Conservation (phyloP, 2,329 filamentous ascomycete genomes). For the Colletotrichum cordylinicola region DNA sequence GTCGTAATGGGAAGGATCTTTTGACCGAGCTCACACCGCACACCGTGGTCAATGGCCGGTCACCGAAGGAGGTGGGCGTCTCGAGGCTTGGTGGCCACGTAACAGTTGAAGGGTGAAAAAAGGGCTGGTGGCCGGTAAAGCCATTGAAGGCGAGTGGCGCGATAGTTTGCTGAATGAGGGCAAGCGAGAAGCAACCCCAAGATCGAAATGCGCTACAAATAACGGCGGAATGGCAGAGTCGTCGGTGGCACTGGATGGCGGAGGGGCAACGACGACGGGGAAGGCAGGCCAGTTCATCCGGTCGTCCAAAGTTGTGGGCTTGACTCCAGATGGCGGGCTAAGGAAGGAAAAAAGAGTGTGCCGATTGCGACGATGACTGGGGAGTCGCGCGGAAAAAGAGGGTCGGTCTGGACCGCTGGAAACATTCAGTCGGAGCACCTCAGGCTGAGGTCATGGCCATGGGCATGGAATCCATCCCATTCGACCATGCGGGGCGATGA, state of each 20-base stretch:
- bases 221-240: neutral
- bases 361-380: neutral
- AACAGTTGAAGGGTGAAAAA: neutral
- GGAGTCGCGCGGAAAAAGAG: neutral
- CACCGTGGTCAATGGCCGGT: neutral
- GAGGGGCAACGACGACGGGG: neutral
- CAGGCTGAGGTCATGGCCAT: constrained; percentile 7
- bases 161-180: neutral
- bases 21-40: constrained; percentile 12
- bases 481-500: neutral
- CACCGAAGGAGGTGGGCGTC: neutral
- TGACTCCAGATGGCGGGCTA: neutral
- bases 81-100: neutral
- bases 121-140: neutral
- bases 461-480: constrained; percentile 15
- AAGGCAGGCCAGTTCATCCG: neutral
- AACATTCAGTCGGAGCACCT: neutral
- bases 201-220: neutral
- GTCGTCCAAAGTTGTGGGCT: constrained; percentile 1
- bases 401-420: neutral
- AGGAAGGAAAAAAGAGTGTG: neutral
- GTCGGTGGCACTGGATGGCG: neutral
- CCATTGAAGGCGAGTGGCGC: neutral
- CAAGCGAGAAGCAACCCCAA: neutral
- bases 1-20: neutral